Base-by-base conservation (phyloP, 352 stramenopile genomes). In the Globisporangium ultimum region DNA sequence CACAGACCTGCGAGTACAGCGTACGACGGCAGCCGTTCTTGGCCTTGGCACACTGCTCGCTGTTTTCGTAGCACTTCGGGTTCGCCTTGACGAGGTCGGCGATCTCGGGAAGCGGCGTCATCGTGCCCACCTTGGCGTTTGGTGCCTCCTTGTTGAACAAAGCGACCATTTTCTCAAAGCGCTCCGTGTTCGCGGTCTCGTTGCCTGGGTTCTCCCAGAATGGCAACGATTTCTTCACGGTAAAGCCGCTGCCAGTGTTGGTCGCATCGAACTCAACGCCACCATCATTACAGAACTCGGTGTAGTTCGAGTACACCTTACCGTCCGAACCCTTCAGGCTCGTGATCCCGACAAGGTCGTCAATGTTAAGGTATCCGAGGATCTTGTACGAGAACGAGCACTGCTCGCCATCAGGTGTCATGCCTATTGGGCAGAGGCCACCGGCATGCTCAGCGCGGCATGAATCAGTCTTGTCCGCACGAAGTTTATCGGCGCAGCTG, bases 21-120 rank as follows among this genome's bases (percentile, higher is more conserved):
- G 66, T 70, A 11, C 82, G 77, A 18, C 59, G 72, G 64, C 82
- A 92, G 43, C 79, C 78, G 52, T 73, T 61, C 12, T 50, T 13
- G 2, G 78, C 58, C 1, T 32, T 68, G 4, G 74, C 78, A 46
- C 83, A 92, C 49, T 53, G 50, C 0, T 67, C 58, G 13, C 38
- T 74, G 72, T 87, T 92, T 51, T 81, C 57, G 62, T 89, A 88
- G 66, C 83, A 93, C 45, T 71, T 61, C 11, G 82, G 82, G 64
- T 92, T 92, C 14, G 42, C 46, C 1, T 57, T 64, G 11, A 60
- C 70, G 24, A 92, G 71, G 47, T 49, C 36, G 0, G 58, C 53
- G 34, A 88, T 50, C 3, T 52, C 56, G 13, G 82, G 80, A 9
- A 92, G 73, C 21, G 74, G 38, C 32, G 47, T 55, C 68, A 89